A percentile compares a stretch with the other conserved stretches of the same genome.
These are phyloP conservation scores for Colletotrichum kahawae DNA, from an alignment of 2,329 filamentous ascomycete species.

Conservation along the genomic window DNA sequence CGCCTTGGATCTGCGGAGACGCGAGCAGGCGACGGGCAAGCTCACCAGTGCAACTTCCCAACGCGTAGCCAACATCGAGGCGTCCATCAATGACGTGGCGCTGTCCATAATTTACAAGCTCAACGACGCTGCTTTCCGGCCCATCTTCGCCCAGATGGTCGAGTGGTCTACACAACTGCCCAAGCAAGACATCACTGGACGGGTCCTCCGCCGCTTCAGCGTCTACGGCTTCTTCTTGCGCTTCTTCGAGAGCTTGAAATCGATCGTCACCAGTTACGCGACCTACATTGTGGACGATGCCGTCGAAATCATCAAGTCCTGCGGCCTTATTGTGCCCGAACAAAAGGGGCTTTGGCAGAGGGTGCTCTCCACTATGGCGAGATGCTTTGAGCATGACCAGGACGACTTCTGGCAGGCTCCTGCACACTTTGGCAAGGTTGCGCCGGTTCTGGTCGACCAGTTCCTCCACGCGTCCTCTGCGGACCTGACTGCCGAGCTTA, in stretches of 20 bases:
- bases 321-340: constrained; percentile 52
- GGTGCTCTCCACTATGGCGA: constrained; percentile 73
- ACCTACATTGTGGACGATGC: constrained; percentile 82
- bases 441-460: constrained; percentile 72
- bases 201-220: constrained; percentile 69
- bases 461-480: constrained; percentile 54
- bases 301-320: constrained; percentile 62
- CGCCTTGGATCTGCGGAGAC: constrained; percentile 69
- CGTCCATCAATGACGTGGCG: constrained; percentile 69
- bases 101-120: constrained; percentile 96
- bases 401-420: constrained; percentile 97
- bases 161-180: constrained; percentile 75
- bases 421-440: constrained; percentile 79
- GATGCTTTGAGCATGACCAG: constrained; percentile 86
- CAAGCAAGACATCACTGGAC: constrained; percentile 65
- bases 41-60: constrained; percentile 44
- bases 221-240: constrained; percentile 80
- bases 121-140: constrained; percentile 91
- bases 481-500: constrained; percentile 57
- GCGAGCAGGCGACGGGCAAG: constrained; percentile 53
- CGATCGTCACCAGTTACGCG: constrained; percentile 91
- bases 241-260: constrained; percentile 88
- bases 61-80: constrained; percentile 62
- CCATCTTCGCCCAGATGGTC: constrained; percentile 84
- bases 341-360: constrained; percentile 69